A percentile compares a stretch with the other conserved stretches of the same genome.
phyloP scores from a whole-genome alignment of 2,329 filamentous ascomycete species.

The Aspergillus piperis region DNA sequence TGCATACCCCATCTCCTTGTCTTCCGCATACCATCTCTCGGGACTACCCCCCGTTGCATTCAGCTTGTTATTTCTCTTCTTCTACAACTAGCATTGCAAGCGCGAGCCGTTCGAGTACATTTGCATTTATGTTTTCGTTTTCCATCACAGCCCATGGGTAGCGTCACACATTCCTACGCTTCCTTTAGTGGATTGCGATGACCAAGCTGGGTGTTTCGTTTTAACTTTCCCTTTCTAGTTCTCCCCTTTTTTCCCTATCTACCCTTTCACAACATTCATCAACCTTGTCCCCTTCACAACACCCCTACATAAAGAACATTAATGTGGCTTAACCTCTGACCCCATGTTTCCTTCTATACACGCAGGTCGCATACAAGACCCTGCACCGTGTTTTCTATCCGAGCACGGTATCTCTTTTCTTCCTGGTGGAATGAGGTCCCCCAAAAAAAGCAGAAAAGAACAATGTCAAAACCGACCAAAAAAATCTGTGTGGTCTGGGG shows the following conservation, averaged over 20 bases:
- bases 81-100: slow-evolving; percentile 50
- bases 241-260: slow-evolving; percentile 4
- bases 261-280: slow-evolving; percentile 1
- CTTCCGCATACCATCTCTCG: slow-evolving; percentile 32
- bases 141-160: slow-evolving; percentile 15
- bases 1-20: slow-evolving; percentile 39
- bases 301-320: slow-evolving; percentile 17
- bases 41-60: slow-evolving; percentile 37
- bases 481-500: slow-evolving; percentile 4
- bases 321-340: slow-evolving; percentile 26
- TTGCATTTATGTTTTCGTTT: slow-evolving; percentile 25
- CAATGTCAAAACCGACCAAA: slow-evolving; percentile 9
- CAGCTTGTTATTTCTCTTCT: slow-evolving; percentile 36
- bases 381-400: neutral
- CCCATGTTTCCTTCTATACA: slow-evolving; percentile 6
- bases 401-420: slow-evolving; percentile 11
- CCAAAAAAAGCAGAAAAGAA: slow-evolving; percentile 17
- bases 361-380: neutral
- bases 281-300: neutral
- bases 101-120: slow-evolving; percentile 44
- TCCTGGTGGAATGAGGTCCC: slow-evolving; percentile 22
- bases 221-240: slow-evolving; percentile 7
- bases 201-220: slow-evolving; percentile 11
- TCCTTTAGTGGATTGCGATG: slow-evolving; percentile 4
- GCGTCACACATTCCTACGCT: slow-evolving; percentile 9